Evolutionary conservation across 129 eudicot species (phyloP).

Genomic region (Pseudognaphalium luteoalbum): DNA sequence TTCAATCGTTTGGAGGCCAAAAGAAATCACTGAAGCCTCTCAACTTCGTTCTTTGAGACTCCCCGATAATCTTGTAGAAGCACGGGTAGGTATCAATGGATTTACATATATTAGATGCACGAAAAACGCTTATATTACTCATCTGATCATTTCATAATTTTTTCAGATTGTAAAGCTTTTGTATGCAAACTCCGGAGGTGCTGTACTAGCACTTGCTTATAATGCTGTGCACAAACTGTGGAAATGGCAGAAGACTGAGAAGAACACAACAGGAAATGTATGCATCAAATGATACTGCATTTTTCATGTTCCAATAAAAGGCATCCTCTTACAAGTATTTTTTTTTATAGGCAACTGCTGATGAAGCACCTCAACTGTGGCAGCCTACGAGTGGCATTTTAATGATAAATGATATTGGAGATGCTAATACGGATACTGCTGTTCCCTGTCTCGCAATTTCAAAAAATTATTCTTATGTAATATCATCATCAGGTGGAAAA

Average conservation of each 20-base stretch:
- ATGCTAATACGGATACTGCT: constrained; percentile 42
- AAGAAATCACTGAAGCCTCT: constrained; percentile 52
- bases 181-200: constrained; percentile 61
- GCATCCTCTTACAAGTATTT: constrained; percentile 13
- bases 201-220: constrained; percentile 54
- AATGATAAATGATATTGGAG: constrained; percentile 61
- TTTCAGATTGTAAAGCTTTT: constrained; percentile 59
- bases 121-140: neutral
- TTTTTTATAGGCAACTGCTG: constrained; percentile 51
- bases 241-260: constrained; percentile 60
- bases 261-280: constrained; percentile 48
- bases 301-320: neutral
- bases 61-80: constrained; percentile 51
- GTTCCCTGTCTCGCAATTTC: constrained; percentile 49
- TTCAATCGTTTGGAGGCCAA: constrained; percentile 52
- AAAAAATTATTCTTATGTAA: constrained; percentile 44
- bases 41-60: constrained; percentile 61
- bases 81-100: constrained; percentile 34
- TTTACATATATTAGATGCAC: neutral
- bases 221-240: constrained; percentile 67
- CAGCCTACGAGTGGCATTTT: constrained; percentile 67
- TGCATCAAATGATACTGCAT: neutral
- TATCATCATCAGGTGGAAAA: constrained; percentile 55
- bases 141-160: neutral
- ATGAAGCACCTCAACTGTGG: constrained; percentile 58